Evolutionary conservation across 2,329 filamentous ascomycete species (phyloP).

Genomic region (Ophiosphaerella narmari): DNA sequence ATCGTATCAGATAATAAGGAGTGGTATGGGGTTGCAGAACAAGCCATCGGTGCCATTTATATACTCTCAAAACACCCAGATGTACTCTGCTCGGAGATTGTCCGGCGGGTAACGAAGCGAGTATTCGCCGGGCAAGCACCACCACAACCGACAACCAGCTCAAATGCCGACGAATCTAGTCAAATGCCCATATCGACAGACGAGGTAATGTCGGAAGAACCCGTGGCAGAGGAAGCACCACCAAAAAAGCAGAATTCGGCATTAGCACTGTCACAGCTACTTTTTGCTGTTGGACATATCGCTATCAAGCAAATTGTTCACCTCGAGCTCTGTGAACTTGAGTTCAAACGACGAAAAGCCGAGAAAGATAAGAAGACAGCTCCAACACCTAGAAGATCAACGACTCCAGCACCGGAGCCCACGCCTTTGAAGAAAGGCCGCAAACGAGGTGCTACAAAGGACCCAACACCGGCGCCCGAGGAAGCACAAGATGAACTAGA

Average conservation of each 20-base stretch:
- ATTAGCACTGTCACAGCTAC: conserved; percentile 80
- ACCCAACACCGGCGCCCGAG: conserved; percentile 56
- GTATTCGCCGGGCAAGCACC: conserved; percentile 70
- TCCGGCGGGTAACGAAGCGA: conserved; percentile 81
- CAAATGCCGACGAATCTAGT: conserved; percentile 38
- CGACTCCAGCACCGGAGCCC: conserved; percentile 24
- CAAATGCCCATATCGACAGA: conserved; percentile 14
- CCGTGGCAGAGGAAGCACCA: conserved; percentile 30
- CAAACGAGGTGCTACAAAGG: conserved; percentile 46
- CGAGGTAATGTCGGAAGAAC: conserved; percentile 26
- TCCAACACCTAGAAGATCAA: conserved; percentile 39
- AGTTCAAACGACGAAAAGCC: conserved; percentile 95
- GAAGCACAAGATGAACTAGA: conserved; percentile 84
- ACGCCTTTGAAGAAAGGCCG: conserved; percentile 48
- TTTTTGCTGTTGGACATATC: conserved; percentile 95
- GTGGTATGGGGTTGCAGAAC: conserved; percentile 91
- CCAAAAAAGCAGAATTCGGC: conserved; percentile 66
- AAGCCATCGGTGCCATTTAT: conserved; percentile 95
- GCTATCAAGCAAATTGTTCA: conserved; percentile 99
- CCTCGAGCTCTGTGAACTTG: conserved; percentile 92
- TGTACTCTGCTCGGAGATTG: conserved; percentile 85
- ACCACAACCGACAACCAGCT: conserved; percentile 36
- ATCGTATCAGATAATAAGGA: conserved; percentile 89
- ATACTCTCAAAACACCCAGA: conserved; percentile 92
- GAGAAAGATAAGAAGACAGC: conserved; percentile 73